phyloP scores from a whole-genome alignment of 2,329 filamentous ascomycete genomes.

The Sporothrix sp. region DNA sequence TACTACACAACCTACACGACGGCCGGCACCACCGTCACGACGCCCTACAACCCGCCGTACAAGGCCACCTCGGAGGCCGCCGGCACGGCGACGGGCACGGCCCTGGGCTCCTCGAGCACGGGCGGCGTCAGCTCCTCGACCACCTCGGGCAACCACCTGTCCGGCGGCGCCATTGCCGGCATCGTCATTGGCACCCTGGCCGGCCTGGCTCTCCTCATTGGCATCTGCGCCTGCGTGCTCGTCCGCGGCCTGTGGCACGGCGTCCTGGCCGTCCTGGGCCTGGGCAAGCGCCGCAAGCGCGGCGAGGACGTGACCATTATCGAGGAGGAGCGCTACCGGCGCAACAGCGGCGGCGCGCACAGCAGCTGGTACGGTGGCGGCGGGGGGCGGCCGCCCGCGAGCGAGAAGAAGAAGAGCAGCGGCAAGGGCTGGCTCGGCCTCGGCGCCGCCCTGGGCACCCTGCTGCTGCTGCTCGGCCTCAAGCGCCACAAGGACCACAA shows the following conservation, averaged over 20 bases:
- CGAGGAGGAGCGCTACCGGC: constrained; percentile 51
- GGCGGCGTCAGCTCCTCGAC: constrained; percentile 36
- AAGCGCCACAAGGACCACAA: constrained; percentile 39
- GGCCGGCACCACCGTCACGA: constrained; percentile 40
- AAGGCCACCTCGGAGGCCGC: constrained; percentile 43
- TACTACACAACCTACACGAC: constrained; percentile 26
- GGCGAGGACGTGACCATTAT: constrained; percentile 36
- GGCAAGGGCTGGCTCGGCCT: constrained; percentile 45
- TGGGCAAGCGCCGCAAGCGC: constrained; percentile 41
- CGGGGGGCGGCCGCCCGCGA: constrained; percentile 31
- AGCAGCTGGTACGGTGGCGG: constrained; percentile 40
- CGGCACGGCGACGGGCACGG: constrained; percentile 43
- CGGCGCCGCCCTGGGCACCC: constrained; percentile 39
- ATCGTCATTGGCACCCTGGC: constrained; percentile 67
- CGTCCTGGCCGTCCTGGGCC: constrained; percentile 50
- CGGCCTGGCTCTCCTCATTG: constrained; percentile 55
- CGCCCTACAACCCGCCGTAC: constrained; percentile 41
- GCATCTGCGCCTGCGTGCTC: constrained; percentile 68
- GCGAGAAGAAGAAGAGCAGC: constrained; percentile 44
- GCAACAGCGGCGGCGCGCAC: constrained; percentile 40
- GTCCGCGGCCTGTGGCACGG: constrained; percentile 52
- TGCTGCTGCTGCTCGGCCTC: constrained; percentile 46
- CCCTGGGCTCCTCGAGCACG: constrained; percentile 36
- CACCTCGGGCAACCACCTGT: constrained; percentile 36
- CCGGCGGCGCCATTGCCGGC: constrained; percentile 65